Conservation (phyloP, 805 yeast species). For the Spencermartinsiella europaea region DNA sequence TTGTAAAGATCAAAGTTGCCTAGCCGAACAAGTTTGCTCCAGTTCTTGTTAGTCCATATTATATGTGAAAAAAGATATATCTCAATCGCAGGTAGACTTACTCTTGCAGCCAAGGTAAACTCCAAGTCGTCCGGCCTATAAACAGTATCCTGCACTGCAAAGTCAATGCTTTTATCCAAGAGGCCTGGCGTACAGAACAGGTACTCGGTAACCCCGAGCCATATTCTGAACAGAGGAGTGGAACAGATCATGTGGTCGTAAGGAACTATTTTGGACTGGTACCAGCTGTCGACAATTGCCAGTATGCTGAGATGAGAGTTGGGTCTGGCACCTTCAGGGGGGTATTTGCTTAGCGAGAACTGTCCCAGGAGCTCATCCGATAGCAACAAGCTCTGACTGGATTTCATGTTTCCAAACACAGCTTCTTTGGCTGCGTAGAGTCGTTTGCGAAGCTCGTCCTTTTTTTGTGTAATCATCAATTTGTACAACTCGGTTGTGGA, state of each 20-base stretch:
- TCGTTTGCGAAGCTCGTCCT: conserved; percentile 53
- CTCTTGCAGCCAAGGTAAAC: conserved; percentile 83
- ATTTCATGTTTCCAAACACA: conserved; percentile 62
- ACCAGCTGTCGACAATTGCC: conserved; percentile 95
- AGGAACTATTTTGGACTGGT: conserved; percentile 75
- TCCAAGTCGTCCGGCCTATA: conserved; percentile 89
- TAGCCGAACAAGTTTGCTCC: conserved; percentile 77
- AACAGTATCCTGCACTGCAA: conserved; percentile 57
- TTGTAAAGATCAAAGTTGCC: conserved; percentile 72
- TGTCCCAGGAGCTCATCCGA: conserved; percentile 78
- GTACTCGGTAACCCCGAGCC: conserved; percentile 90
- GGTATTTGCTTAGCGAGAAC: conserved; percentile 68
- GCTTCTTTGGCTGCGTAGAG: conserved; percentile 60
- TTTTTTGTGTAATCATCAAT: conserved; percentile 68
- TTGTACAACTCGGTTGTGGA: conserved; percentile 80
- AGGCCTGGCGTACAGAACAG: conserved; percentile 78
- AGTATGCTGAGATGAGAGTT: conserved; percentile 86
- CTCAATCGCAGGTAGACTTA: conserved; percentile 1
- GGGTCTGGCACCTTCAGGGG: conserved; percentile 56
- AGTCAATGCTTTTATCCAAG: conserved; percentile 73
- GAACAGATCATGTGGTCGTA: conserved; percentile 96
- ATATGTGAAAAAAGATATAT: background rate
- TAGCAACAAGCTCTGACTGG: conserved; percentile 53
- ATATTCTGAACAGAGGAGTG: conserved; percentile 87
- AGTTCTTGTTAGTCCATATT: conserved; percentile 32